Conservation (phyloP, 257 asterid genomes). For the Thymus quinquecostatus region DNA sequence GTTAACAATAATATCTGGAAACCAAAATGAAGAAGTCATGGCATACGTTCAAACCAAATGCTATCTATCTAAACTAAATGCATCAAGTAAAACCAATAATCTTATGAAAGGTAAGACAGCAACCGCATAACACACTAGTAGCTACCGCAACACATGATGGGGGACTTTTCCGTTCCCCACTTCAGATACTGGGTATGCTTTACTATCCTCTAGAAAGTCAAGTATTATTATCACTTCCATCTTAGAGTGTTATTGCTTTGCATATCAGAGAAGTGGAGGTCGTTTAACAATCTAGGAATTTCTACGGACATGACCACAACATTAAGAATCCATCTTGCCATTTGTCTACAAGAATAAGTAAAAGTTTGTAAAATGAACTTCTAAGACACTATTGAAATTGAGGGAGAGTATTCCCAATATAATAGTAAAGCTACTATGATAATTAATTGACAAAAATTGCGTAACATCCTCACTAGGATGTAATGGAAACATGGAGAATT, state of each 20-base stretch:
- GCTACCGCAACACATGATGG: background rate
- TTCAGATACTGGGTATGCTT: slow-evolving; percentile 7
- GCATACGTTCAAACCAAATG: background rate
- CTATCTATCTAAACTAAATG: slow-evolving; percentile 4
- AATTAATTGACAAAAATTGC: slow-evolving; percentile 2
- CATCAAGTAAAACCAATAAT: background rate
- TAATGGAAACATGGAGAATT: background rate
- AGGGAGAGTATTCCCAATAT: background rate
- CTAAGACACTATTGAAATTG: background rate
- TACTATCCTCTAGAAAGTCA: background rate
- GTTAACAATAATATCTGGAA: slow-evolving; percentile 16
- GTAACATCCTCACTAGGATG: slow-evolving; percentile 1
- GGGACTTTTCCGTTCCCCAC: background rate
- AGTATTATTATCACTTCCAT: background rate
- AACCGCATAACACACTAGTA: background rate
- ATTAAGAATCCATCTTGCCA: background rate
- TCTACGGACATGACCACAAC: background rate
- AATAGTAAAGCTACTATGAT: background rate
- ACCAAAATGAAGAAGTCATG: slow-evolving; percentile 6
- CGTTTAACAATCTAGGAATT: background rate
- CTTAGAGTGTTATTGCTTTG: background rate
- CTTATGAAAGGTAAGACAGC: slow-evolving; percentile 13
- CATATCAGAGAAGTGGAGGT: background rate
- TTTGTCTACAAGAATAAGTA: background rate
- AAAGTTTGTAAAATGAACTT: background rate